These are phyloP conservation scores for Saccharomyces hybrid DNA, from an alignment of 1,139 yeast genomes.

Conservation along the genomic window DNA sequence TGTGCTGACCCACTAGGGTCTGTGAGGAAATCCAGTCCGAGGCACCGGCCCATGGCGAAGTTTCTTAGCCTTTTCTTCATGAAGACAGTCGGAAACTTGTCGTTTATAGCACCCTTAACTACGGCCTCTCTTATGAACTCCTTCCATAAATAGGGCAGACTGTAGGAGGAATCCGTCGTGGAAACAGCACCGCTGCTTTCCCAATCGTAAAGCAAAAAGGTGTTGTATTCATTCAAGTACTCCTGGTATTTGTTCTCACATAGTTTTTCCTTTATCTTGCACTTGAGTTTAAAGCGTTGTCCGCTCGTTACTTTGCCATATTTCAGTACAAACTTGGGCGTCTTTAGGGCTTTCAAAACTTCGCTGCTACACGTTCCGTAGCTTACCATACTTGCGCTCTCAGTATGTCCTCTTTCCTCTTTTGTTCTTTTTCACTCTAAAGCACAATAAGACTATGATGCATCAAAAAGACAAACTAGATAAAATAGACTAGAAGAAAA, in stretches of 20 bases:
- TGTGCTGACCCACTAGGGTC: not conserved
- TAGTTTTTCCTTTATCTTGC: not conserved
- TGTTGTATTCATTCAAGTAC: constrained; percentile 4
- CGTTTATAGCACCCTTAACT: not conserved
- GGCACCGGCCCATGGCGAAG: not conserved
- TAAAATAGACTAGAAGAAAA: not conserved
- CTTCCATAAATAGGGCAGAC: constrained; percentile 3
- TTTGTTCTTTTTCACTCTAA: not conserved
- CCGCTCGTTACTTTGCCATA: not conserved
- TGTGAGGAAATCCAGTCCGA: not conserved
- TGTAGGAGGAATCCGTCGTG: not conserved
- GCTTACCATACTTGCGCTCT: not conserved
- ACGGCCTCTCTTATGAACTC: not conserved
- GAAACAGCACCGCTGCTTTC: not conserved
- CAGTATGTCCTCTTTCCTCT: not conserved
- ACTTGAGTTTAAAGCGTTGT: constrained; percentile 2
- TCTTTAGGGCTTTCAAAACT: not conserved
- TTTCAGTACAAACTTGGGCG: not conserved
- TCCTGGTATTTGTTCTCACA: constrained; percentile 4
- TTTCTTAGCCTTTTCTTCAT: not conserved
- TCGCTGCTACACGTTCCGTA: not conserved
- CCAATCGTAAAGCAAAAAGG: constrained; percentile 8
- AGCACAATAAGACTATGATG: not conserved
- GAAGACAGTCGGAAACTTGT: not conserved
- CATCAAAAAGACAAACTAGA: not conserved